Conservation (phyloP, 768 basidiomycete genomes). For the Boletus sp. region DNA sequence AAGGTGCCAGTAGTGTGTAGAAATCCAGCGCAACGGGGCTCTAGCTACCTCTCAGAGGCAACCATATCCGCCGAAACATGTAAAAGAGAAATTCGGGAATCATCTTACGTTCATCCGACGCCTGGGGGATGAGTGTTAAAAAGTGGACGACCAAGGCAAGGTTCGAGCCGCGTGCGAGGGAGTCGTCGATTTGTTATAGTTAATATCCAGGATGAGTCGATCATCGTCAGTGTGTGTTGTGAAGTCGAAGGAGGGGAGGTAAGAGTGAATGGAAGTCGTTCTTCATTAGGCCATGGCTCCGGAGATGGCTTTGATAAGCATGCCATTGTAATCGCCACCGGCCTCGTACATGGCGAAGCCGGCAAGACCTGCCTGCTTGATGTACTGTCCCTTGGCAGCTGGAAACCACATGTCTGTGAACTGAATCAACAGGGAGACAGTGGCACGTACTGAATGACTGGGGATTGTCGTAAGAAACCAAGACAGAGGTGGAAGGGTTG, state of each 20-base stretch:
- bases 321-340: slow-evolving; percentile 40
- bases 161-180: slow-evolving; percentile 7
- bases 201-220: slow-evolving; percentile 19
- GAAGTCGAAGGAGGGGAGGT: slow-evolving; percentile 10
- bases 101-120: slow-evolving; percentile 6
- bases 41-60: slow-evolving; percentile 16
- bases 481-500: slow-evolving; percentile 47
- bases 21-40: background rate
- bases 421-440: background rate
- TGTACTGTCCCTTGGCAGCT: slow-evolving; percentile 46
- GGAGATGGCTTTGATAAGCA: slow-evolving; percentile 35
- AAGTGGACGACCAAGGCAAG: background rate
- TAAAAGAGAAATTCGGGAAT: no score
- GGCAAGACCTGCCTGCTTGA: slow-evolving; percentile 31
- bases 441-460: slow-evolving; percentile 49
- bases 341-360: slow-evolving; percentile 49
- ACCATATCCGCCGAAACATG: background rate
- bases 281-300: slow-evolving; percentile 24
- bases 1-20: background rate
- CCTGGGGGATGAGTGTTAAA: slow-evolving; percentile 13
- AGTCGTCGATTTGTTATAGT: background rate
- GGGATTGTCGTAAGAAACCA: slow-evolving; percentile 67
- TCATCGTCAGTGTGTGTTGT: slow-evolving; percentile 12
- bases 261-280: slow-evolving; percentile 3
- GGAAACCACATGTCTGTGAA: background rate